A percentile compares a stretch with the other conserved stretches of the same genome.
Conservation (phyloP, 2,329 filamentous ascomycete genomes). For the Arthroderma sp. region DNA sequence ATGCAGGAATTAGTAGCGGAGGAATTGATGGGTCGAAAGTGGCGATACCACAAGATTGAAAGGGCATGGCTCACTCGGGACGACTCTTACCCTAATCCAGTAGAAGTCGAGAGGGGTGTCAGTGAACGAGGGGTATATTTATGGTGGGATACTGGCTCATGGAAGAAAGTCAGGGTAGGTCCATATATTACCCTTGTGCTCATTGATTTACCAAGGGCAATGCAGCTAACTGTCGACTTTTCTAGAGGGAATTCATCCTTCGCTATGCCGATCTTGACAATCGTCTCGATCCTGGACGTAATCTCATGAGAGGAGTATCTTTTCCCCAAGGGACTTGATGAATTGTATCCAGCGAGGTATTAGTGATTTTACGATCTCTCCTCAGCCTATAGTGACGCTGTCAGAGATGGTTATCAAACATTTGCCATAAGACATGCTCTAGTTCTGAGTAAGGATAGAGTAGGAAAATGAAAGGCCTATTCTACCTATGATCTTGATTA, state of each 20-base stretch:
- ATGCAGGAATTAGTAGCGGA: constrained; percentile 53
- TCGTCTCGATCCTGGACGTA: constrained; percentile 28
- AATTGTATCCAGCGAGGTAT: background rate
- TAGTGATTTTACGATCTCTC: no score
- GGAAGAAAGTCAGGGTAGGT: constrained; percentile 38
- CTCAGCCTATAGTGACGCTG: no score
- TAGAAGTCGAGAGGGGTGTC: constrained; percentile 34
- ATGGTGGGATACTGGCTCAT: constrained; percentile 36
- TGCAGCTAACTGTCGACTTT: constrained; percentile 1
- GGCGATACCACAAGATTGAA: constrained; percentile 41
- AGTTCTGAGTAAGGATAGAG: no score
- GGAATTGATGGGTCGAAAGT: constrained; percentile 44
- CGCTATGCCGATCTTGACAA: constrained; percentile 39
- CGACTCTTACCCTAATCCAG: constrained; percentile 33
- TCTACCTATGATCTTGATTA: no score
- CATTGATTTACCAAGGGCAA: background rate
- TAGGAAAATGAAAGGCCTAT: no score
- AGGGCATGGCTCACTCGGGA: constrained; percentile 39
- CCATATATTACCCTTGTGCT: background rate
- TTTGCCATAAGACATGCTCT: no score
- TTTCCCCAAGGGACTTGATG: constrained; percentile 18
- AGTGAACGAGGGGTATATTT: constrained; percentile 40
- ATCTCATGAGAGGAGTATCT: constrained; percentile 21
- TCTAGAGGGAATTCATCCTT: constrained; percentile 35
- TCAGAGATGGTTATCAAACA: no score